Evolutionary conservation across 345 rosid genomes (phyloP), one percentile per base, ranked within the genome.

Genomic region (Boechera divaricarpa): DNA sequence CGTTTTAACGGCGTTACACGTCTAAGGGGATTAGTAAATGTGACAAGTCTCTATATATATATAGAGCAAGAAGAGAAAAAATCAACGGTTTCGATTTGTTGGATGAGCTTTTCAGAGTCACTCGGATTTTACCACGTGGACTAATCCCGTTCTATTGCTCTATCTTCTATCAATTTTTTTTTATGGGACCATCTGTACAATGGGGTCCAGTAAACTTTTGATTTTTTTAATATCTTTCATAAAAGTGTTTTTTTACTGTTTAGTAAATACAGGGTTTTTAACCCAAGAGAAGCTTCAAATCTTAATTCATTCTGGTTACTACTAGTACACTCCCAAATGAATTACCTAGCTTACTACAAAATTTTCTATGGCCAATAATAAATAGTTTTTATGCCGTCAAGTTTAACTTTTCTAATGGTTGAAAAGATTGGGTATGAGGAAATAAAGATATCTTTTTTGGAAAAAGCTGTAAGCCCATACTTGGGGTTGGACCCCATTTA

Each of bases 1-100:
- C 48, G 78, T 49, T 44, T 79, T 61, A 73, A 62, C 66, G 78
- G 82, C 60, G 82, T 79, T 61, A 79, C 70, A 61, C 75, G 82
- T 79, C 61, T 5, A 42, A 44, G 60, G 45, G 29, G 44, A n/a
- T 3, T 59, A 36, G 69, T 58, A 54, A 68, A 53, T 60, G 54
- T 16, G 75, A 52, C 4, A 44, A 31, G 42, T 67, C 29, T 5
- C 4, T 68, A 29, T 41, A 21, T 51, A 48, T 64, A 71, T 63
- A 63, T 44, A 71, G 63, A 7, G 6, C 26, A 45, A 29, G 58
- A 67, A 60, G 29, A 21, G 24, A 21, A 38, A 9, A 2, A 13
- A 66, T 71, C 77, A 57, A 78, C 77, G 81, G 81, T 66, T 7
- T 26, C 6, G 64, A 56, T 64, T 13, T 52, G 9, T 24, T 51